phyloP scores from a whole-genome alignment of 192 early-diverging fungal species.

The Backusella psychrophila region DNA sequence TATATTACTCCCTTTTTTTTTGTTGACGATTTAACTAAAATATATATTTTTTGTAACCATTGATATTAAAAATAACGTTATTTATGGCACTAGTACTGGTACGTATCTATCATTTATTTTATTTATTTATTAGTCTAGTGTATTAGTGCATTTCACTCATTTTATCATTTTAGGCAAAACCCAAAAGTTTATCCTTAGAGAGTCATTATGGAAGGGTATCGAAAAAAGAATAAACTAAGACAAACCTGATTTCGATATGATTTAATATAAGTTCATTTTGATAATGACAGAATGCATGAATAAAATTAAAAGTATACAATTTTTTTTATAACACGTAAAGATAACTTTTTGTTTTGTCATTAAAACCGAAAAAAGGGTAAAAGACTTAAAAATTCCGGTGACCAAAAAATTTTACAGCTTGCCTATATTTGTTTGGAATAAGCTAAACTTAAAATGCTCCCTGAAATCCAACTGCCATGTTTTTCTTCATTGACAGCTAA shows the following conservation, averaged over 20 bases:
- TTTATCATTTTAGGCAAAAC: constrained; percentile 18
- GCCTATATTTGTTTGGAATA: neutral
- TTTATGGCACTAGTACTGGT: constrained; percentile 6
- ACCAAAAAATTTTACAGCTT: neutral
- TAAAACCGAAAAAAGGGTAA: neutral
- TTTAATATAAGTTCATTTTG: neutral
- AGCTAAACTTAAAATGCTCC: neutral
- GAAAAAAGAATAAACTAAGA: neutral
- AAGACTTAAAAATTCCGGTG: neutral
- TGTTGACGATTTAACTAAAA: neutral
- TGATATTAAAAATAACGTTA: neutral
- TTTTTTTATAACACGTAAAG: neutral
- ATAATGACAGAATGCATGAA: neutral
- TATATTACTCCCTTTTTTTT: neutral
- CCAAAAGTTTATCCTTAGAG: constrained; percentile 17
- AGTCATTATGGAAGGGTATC: constrained; percentile 15
- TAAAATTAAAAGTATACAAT: neutral
- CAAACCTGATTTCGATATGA: neutral
- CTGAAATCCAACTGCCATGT: neutral
- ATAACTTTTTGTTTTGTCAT: neutral
- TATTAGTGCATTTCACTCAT: neutral
- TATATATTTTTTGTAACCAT: neutral
- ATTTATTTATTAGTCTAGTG: neutral
- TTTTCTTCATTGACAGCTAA: neutral
- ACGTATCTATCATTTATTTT: neutral